These are phyloP conservation scores for Casuarina glauca DNA, from an alignment of 306 rosid species.

Conservation along the genomic window DNA sequence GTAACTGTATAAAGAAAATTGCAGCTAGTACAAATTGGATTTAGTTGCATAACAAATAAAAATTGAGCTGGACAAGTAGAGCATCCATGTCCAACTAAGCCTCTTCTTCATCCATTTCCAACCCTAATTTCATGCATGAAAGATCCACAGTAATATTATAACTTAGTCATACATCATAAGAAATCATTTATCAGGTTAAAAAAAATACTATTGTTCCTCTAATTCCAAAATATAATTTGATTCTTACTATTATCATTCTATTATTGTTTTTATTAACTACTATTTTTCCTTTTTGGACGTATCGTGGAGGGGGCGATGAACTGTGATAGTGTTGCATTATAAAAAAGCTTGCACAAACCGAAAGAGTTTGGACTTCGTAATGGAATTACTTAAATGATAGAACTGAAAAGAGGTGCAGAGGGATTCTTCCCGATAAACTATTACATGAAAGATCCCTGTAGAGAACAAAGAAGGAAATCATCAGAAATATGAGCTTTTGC, in stretches of 20 bases:
- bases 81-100: not conserved
- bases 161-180: not conserved
- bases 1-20: not conserved
- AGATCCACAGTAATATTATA: not conserved
- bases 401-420: conserved; percentile 62
- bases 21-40: not conserved
- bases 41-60: not conserved
- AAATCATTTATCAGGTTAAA: not conserved
- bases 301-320: not conserved
- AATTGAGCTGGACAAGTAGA: not conserved
- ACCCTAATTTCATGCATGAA: not conserved
- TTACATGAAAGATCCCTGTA: conserved; percentile 89
- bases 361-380: conserved; percentile 12
- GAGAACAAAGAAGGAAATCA: conserved; percentile 14
- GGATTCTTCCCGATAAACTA: conserved; percentile 69
- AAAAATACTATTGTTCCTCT: not conserved
- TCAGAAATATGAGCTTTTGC: conserved; percentile 14
- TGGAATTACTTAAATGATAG: conserved; percentile 59
- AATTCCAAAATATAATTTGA: not conserved
- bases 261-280: too few relatives aligned
- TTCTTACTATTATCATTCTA: not conserved
- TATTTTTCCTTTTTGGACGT: not conserved
- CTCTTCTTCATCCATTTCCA: not conserved
- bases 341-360: not conserved
- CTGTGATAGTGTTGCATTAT: not conserved